Evolutionary conservation across 352 stramenopile genomes (phyloP).

Genomic region (Phytophthora pini): DNA sequence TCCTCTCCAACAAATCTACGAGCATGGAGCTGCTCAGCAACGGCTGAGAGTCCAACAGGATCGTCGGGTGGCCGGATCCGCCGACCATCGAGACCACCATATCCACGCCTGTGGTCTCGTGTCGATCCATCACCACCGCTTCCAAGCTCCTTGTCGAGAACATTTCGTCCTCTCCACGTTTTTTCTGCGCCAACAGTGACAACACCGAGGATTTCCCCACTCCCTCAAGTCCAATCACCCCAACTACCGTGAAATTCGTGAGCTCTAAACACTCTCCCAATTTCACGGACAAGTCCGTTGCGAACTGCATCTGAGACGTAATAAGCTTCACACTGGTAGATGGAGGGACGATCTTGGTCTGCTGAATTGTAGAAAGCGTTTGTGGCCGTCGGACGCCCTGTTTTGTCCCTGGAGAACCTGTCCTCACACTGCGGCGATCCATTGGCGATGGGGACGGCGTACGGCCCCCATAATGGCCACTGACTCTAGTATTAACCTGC

Average conservation of each 20-base stretch:
- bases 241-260: conserved; percentile 74
- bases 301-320: conserved; percentile 61
- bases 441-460: conserved; percentile 2
- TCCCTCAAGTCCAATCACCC: conserved; percentile 68
- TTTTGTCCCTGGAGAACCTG: background rate
- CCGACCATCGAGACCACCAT: conserved; percentile 48
- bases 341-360: conserved; percentile 34
- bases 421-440: conserved; percentile 17
- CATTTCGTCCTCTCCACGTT: conserved; percentile 11
- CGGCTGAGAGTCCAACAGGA: conserved; percentile 76
- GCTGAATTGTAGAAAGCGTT: conserved; percentile 19
- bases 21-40: conserved; percentile 70
- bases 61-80: conserved; percentile 32
- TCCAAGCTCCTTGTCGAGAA: conserved; percentile 56
- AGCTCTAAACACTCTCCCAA: conserved; percentile 68
- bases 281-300: conserved; percentile 61
- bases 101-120: conserved; percentile 70
- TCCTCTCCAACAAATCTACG: conserved; percentile 50
- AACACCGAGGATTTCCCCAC: conserved; percentile 79
- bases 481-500: conserved; percentile 25
- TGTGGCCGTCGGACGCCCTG: background rate
- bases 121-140: conserved; percentile 33
- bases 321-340: conserved; percentile 62
- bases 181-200: conserved; percentile 52
- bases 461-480: background rate